These are phyloP conservation scores for Calonectria naviculata DNA, from an alignment of 2,329 filamentous ascomycete species.

Conservation along the genomic window DNA sequence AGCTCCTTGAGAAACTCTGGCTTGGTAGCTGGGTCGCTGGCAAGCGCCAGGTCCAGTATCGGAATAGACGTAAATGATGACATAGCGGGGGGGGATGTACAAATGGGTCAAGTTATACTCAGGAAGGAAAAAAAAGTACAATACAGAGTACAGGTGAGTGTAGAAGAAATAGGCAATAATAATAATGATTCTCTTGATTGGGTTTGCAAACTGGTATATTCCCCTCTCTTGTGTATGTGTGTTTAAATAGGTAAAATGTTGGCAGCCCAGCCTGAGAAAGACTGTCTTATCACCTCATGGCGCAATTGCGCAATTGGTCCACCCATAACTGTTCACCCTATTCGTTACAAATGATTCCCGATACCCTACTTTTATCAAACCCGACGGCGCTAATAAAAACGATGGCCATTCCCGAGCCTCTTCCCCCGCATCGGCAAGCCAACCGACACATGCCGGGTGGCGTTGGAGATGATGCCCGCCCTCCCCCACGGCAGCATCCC, in stretches of 20 bases:
- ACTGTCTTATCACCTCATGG: slow-evolving; percentile 35
- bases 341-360: slow-evolving; percentile 15
- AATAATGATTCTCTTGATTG: slow-evolving; percentile 18
- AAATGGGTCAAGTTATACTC: not conserved
- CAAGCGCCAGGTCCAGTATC: slow-evolving; percentile 78
- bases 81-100: slow-evolving; percentile 50
- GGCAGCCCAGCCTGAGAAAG: slow-evolving; percentile 17
- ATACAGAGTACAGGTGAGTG: not conserved
- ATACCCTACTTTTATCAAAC: slow-evolving; percentile 23
- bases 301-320: slow-evolving; percentile 51
- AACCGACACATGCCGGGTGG: slow-evolving; percentile 34
- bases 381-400: slow-evolving; percentile 18
- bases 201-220: slow-evolving; percentile 36
- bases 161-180: not conserved
- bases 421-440: slow-evolving; percentile 26
- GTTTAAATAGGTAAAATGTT: slow-evolving; percentile 19
- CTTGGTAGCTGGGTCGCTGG: slow-evolving; percentile 73
- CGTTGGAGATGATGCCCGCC: slow-evolving; percentile 34
- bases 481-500: slow-evolving; percentile 18
- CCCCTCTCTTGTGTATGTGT: slow-evolving; percentile 13
- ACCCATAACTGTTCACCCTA: slow-evolving; percentile 24
- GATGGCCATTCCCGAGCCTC: slow-evolving; percentile 12
- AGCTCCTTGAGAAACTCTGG: slow-evolving; percentile 77
- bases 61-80: slow-evolving; percentile 79
- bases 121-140: not conserved